These are phyloP conservation scores for Stylosanthes scabra DNA, from an alignment of 331 rosid species.

Conservation along the genomic window DNA sequence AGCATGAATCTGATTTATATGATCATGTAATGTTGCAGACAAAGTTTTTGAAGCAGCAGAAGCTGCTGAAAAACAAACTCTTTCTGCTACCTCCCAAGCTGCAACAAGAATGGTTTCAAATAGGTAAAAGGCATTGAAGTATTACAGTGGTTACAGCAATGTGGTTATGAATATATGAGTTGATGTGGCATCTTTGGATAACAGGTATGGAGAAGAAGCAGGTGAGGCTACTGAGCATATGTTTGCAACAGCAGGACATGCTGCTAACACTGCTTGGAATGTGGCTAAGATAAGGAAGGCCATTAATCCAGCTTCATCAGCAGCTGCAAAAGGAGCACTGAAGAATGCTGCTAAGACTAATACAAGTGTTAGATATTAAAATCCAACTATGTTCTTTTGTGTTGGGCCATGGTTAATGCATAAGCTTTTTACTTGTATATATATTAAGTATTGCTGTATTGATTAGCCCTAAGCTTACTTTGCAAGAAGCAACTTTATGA, in stretches of 20 bases:
- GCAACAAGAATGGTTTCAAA: conserved; percentile 75
- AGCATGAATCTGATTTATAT: background rate
- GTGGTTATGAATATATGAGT: background rate
- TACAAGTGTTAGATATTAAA: conserved; percentile 16
- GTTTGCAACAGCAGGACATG: conserved; percentile 85
- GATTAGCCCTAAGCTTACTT: background rate
- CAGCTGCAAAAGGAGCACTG: conserved; percentile 54
- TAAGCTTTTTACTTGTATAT: background rate
- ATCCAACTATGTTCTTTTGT: conserved; percentile 16
- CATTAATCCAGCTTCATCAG: conserved; percentile 82
- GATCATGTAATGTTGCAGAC: conserved; percentile 49
- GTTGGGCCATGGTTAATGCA: conserved; percentile 18
- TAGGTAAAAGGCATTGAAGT: conserved; percentile 43
- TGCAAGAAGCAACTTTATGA: conserved; percentile 3
- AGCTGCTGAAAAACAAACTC: conserved; percentile 80
- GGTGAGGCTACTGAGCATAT: conserved; percentile 83
- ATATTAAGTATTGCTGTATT: background rate
- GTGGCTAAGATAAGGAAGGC: conserved; percentile 79
- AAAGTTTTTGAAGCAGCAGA: conserved; percentile 86
- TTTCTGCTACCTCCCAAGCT: conserved; percentile 75
- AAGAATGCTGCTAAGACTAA: conserved; percentile 55
- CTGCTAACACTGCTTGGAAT: conserved; percentile 85
- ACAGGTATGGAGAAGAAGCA: conserved; percentile 87
- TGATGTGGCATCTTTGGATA: background rate
- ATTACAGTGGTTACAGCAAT: background rate